These are phyloP conservation scores for Eimeria maxima DNA, from an alignment of 169 alveolate genomes.

Conservation along the genomic window DNA sequence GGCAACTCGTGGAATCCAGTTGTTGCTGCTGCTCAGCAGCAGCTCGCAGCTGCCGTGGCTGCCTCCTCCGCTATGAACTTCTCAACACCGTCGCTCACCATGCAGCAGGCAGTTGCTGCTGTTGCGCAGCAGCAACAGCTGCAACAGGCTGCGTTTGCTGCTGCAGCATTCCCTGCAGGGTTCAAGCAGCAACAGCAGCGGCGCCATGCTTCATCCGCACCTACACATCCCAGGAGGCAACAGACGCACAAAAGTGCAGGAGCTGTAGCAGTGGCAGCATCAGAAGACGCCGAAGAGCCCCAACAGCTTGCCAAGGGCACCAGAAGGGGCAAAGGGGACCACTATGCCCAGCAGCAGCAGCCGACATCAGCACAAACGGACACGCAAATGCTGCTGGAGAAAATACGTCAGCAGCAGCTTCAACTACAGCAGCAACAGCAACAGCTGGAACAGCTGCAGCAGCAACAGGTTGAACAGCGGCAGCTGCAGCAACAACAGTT, in stretches of 20 bases:
- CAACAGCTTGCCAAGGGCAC: not conserved
- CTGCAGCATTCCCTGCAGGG: no score
- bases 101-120: not conserved
- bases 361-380: constrained; percentile 4
- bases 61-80: not conserved
- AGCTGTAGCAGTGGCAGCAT: constrained; percentile 16
- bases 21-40: no score
- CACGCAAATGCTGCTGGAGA: constrained; percentile 11
- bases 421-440: constrained; percentile 23
- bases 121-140: no score
- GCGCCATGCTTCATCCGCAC: not conserved
- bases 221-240: not conserved
- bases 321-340: not conserved
- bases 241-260: not conserved
- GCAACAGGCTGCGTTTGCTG: no score
- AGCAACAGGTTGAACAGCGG: no score
- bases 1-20: not conserved
- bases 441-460: not conserved
- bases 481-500: constrained; percentile 23
- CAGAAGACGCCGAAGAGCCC: not conserved
- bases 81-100: not conserved
- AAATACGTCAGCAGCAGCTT: constrained; percentile 21
- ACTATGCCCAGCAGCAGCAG: not conserved
- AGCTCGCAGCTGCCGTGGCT: not conserved
- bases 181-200: not conserved